A percentile compares a stretch with the other conserved stretches of the same genome.
phyloP scores from a whole-genome alignment of 2,329 filamentous ascomycete species.

The Paradendryphiella salina region DNA sequence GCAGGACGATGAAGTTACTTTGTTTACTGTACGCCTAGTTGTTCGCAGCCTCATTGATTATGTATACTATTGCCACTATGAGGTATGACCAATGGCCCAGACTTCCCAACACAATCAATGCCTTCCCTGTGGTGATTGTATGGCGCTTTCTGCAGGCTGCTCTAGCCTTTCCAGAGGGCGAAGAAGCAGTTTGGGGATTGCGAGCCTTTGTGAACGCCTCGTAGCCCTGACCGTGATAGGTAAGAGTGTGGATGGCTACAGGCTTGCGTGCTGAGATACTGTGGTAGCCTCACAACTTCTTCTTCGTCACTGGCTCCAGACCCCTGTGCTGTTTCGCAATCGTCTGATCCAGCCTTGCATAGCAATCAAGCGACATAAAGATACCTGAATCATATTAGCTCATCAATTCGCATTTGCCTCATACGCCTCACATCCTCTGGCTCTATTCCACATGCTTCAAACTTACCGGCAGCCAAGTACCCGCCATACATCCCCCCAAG shows the following conservation, averaged over 20 bases:
- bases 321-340: slow-evolving; percentile 30
- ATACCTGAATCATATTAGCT: slow-evolving; percentile 22
- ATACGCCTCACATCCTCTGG: background rate
- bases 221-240: background rate
- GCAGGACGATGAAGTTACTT: too few species aligned
- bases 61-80: too few species aligned
- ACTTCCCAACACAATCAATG: too few species aligned
- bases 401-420: background rate
- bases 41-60: too few species aligned
- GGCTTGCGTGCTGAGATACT: background rate
- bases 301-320: slow-evolving; percentile 35
- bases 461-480: slow-evolving; percentile 42
- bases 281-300: slow-evolving; percentile 27
- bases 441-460: background rate
- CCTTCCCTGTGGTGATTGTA: too few species aligned
- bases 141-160: too few species aligned
- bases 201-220: background rate
- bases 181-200: too few species aligned
- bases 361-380: slow-evolving; percentile 46
- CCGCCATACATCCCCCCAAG: slow-evolving; percentile 47
- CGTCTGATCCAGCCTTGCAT: slow-evolving; percentile 37
- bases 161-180: too few species aligned
- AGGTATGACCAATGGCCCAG: too few species aligned
- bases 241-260: background rate
- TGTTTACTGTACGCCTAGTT: too few species aligned